Base-by-base conservation (phyloP, 306 rosid genomes). In the Citrullus colocynthis region DNA sequence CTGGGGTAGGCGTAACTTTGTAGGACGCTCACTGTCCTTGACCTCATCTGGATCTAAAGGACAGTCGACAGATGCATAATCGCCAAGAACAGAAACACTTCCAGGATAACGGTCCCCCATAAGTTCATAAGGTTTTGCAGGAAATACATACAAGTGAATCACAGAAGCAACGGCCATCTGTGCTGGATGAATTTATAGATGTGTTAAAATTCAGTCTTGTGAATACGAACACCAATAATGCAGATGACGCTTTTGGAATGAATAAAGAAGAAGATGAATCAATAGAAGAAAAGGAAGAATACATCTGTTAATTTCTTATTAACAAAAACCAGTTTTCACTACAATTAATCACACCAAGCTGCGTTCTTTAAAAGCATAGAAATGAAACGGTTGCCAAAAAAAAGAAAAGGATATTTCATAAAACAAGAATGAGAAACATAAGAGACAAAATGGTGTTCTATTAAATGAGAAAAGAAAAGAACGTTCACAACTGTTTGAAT, bases 121-220 rank as follows among this genome's bases (percentile, higher is more conserved):
- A 76, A 88, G 86, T 85, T 91, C 97, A 75, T 96, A 96, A 75
- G 98, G 99, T 87, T 91, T 92, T 78, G 99, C 91, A 36, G 99
- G 91, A 82, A 96, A 96, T 80, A 96, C 99, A 81, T 87, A 92
- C 58, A 96, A 91, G 89, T 96, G 99, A 82, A 96, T 96, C 75
- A 88, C 55, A 66, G 99, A 91, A 85, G 99, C 99, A 86, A 96
- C 83, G 86, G 87, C 91, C 99, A 96, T 96, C 99, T 96, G 99
- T 78, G 84, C 89, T 83, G 88, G 91, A 87, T 84, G 80, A 89
- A 92, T 73, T 80, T 78, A 81, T 83, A 85, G 74, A 80, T 83
- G 82, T 87, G 88, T 88, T 78, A 87, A 89, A 84, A 85, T 83
- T 85, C 34, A 64, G 80, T 42, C 57, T 37, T 77, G 17, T 72